These are phyloP conservation scores for Soucietia sequanensis DNA, from an alignment of 805 yeast species.

Conservation along the genomic window DNA sequence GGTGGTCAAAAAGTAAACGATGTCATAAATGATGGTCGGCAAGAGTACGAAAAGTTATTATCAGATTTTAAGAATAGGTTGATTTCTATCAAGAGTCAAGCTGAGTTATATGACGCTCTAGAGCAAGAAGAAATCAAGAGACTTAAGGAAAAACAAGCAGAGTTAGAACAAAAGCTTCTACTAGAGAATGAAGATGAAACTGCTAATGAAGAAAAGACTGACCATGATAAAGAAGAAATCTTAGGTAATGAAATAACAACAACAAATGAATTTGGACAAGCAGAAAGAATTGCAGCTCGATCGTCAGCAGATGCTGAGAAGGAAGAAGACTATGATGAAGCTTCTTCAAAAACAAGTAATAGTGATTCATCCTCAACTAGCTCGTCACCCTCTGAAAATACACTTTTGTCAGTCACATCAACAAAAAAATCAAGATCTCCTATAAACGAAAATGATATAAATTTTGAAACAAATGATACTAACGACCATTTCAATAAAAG, in stretches of 20 bases:
- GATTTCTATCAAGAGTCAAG: constrained; percentile 14
- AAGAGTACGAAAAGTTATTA: constrained; percentile 14
- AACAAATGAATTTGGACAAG: constrained; percentile 1
- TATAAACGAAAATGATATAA: constrained; percentile 9
- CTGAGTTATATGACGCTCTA: constrained; percentile 5
- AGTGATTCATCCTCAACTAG: constrained; percentile 4
- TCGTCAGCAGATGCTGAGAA: constrained; percentile 4
- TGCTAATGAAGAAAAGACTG: constrained; percentile 6
- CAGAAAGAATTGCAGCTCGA: not conserved
- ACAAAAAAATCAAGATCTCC: constrained; percentile 6
- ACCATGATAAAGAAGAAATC: constrained; percentile 2
- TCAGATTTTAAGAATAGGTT: constrained; percentile 10
- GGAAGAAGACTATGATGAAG: constrained; percentile 1
- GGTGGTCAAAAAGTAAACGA: constrained; percentile 49
- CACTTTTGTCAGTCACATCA: not conserved
- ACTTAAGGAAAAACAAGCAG: constrained; percentile 2
- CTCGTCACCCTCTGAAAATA: not conserved
- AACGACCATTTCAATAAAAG: constrained; percentile 17
- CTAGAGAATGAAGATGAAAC: not conserved
- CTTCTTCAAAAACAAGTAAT: constrained; percentile 1
- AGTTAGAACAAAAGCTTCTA: constrained; percentile 1
- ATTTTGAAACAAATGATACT: constrained; percentile 7
- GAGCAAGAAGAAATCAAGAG: constrained; percentile 1
- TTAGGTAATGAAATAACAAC: constrained; percentile 5
- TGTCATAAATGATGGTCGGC: constrained; percentile 42